Conservation (phyloP, 1,284 basidiomycete genomes). For the Pterula multifida region DNA sequence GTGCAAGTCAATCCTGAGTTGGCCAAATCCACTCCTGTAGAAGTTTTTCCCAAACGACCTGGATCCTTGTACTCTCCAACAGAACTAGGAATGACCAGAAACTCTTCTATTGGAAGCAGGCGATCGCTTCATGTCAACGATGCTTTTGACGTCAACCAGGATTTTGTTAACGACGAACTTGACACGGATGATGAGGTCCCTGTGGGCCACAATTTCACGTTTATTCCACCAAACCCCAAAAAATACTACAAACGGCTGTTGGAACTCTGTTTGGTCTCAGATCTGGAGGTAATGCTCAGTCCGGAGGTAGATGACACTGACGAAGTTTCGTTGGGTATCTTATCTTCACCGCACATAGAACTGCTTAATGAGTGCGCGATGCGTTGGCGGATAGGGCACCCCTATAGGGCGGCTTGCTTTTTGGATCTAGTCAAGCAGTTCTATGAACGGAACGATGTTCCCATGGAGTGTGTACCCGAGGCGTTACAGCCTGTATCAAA, state of each 20-base stretch:
- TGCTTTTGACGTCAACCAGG: slow-evolving; percentile 23
- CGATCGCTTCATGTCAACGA: slow-evolving; percentile 34
- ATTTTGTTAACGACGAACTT: slow-evolving; percentile 27
- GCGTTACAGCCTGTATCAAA: slow-evolving; percentile 68
- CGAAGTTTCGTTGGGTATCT: slow-evolving; percentile 89
- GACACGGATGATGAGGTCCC: slow-evolving; percentile 58
- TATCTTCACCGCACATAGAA: slow-evolving; percentile 74
- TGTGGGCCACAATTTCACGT: slow-evolving; percentile 70
- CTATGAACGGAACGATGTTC: slow-evolving; percentile 85
- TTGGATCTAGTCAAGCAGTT: slow-evolving; percentile 80
- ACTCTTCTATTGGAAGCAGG: slow-evolving; percentile 53
- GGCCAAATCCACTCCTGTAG: slow-evolving; percentile 62
- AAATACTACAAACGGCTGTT: slow-evolving; percentile 79
- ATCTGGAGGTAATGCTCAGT: slow-evolving; percentile 83
- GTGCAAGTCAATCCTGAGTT: slow-evolving; percentile 81
- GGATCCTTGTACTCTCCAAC: slow-evolving; percentile 39
- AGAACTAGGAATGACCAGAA: slow-evolving; percentile 29
- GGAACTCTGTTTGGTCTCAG: slow-evolving; percentile 73
- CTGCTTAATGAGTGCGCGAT: slow-evolving; percentile 81
- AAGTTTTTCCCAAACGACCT: slow-evolving; percentile 37
- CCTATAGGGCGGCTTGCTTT: slow-evolving; percentile 74
- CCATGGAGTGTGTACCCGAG: slow-evolving; percentile 89
- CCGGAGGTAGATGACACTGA: slow-evolving; percentile 87
- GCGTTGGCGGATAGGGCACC: slow-evolving; percentile 79
- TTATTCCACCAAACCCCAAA: slow-evolving; percentile 83